phyloP scores from a whole-genome alignment of 164 flowering plant species.

The Vitis cinerea region DNA sequence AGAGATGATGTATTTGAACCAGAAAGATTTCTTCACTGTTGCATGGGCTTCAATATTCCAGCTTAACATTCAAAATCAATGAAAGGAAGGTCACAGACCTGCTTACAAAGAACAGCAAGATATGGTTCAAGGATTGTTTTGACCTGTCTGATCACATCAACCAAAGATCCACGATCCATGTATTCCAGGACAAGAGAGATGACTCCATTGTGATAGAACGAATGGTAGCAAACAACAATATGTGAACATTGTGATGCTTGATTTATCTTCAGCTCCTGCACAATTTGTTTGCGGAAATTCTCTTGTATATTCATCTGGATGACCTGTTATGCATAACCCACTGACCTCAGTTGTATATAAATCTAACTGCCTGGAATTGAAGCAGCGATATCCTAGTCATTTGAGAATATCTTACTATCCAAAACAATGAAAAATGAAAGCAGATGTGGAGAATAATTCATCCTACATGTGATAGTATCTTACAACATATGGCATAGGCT shows the following conservation, averaged over 20 bases:
- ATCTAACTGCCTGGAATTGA: background rate
- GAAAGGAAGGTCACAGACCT: constrained; percentile 42
- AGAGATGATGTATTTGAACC: background rate
- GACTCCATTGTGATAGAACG: constrained; percentile 97
- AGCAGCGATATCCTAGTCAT: background rate
- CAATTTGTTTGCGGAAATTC: constrained; percentile 92
- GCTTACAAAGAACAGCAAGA: constrained; percentile 92
- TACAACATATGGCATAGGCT: too few relatives aligned
- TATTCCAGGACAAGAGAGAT: constrained; percentile 93
- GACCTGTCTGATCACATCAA: constrained; percentile 81
- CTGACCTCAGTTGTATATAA: background rate
- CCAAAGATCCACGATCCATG: constrained; percentile 98
- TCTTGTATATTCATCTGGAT: constrained; percentile 97
- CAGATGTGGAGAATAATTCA: too few relatives aligned
- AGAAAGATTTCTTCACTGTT: background rate
- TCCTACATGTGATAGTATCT: too few relatives aligned
- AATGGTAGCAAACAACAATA: constrained; percentile 87
- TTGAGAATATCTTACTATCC: background rate
- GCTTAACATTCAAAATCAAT: background rate
- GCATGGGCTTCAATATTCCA: background rate
- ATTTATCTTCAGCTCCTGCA: constrained; percentile 94
- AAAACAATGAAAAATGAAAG: too few relatives aligned
- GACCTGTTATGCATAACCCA: constrained; percentile 44
- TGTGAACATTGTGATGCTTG: constrained; percentile 85
- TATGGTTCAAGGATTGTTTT: constrained; percentile 96